Evolutionary conservation across 164 flowering plant species (phyloP).

Genomic region (Cinnamomum chago): DNA sequence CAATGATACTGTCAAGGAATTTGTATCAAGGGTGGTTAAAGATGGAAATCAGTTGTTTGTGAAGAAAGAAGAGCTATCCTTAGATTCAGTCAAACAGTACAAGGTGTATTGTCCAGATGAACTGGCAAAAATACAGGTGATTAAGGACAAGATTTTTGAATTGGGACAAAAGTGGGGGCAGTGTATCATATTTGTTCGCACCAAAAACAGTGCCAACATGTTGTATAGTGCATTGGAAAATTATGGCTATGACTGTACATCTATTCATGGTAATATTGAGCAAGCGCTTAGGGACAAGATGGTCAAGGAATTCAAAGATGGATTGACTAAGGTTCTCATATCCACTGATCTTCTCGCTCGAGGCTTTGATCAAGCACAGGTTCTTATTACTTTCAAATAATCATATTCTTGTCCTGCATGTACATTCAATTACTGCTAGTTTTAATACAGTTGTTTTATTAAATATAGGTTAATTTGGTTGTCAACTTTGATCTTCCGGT

Average conservation of each 20-base stretch:
- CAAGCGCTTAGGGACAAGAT: slow-evolving; percentile 77
- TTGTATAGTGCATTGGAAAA: slow-evolving; percentile 52
- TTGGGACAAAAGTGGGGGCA: slow-evolving; percentile 82
- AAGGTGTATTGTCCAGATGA: slow-evolving; percentile 86
- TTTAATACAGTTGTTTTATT: slow-evolving; percentile 9
- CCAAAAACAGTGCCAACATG: slow-evolving; percentile 51
- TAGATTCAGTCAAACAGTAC: slow-evolving; percentile 86
- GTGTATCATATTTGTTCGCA: slow-evolving; percentile 76
- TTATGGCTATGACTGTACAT: slow-evolving; percentile 71
- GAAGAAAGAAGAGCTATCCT: slow-evolving; percentile 84
- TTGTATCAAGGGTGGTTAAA: slow-evolving; percentile 56
- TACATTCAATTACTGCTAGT: background rate
- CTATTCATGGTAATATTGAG: slow-evolving; percentile 68
- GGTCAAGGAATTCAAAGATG: slow-evolving; percentile 83
- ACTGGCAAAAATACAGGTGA: slow-evolving; percentile 50
- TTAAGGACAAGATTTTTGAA: slow-evolving; percentile 68
- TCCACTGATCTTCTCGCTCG: slow-evolving; percentile 94
- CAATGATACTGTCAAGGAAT: slow-evolving; percentile 69
- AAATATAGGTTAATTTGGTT: slow-evolving; percentile 71
- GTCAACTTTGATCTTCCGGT: slow-evolving; percentile 69
- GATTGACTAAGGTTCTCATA: slow-evolving; percentile 83
- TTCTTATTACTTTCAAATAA: slow-evolving; percentile 15
- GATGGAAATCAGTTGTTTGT: slow-evolving; percentile 83
- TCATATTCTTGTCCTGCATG: slow-evolving; percentile 1
- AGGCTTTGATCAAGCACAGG: slow-evolving; percentile 96